Base-by-base conservation (phyloP, 352 stramenopile genomes). In the Halophytophthora batemanensis region DNA sequence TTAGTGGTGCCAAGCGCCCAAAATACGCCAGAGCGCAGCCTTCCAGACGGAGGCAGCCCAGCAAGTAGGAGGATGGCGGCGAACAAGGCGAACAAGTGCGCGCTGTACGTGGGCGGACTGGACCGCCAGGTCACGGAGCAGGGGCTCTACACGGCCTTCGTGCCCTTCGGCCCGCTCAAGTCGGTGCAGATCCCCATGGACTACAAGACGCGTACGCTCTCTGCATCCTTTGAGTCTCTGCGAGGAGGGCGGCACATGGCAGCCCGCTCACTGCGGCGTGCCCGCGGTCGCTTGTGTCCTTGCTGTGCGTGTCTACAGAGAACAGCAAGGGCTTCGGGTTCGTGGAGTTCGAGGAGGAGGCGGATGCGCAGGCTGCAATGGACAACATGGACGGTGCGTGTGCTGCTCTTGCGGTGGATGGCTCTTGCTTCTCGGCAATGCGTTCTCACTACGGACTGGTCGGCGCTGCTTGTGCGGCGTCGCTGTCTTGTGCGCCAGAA, bases 381-480 rank as follows among this genome's bases (percentile, higher is more conserved):
- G 95, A 98, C 53, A 98, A 98, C 71, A 97, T 98, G 91, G 86
- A 98, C 55, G 90, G 92, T 80, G 55, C n/a, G 55, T 51, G 6
- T 13, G 4, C 51, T 13, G 39, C 38, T 14, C 33, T 42, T 37
- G 14, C 45, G 28, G 1, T 41, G 2, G 3, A 11, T 43, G 37
- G 53, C 21, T 1, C 10, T 46, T 25, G 53, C 6, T 13, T 31
- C 25, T 31, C 25, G 8, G 25, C 25, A 31, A 31, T 31, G 25
- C 8, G 25, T 31, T 21, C 35, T 40, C 35, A 40, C 35, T 40
- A 7, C 0, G 10, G 14, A 40, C 35, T 40, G 35, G 14, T 40
- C 17, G 52, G 52, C 22, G 31, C 14, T 55, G 38, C 23, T 49
- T 35, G 43, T 50, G 58, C 22, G 25, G 25, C 25, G 25, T 8